These are phyloP conservation scores for Mikania micrantha DNA, from an alignment of 129 eudicot species.

Conservation along the genomic window DNA sequence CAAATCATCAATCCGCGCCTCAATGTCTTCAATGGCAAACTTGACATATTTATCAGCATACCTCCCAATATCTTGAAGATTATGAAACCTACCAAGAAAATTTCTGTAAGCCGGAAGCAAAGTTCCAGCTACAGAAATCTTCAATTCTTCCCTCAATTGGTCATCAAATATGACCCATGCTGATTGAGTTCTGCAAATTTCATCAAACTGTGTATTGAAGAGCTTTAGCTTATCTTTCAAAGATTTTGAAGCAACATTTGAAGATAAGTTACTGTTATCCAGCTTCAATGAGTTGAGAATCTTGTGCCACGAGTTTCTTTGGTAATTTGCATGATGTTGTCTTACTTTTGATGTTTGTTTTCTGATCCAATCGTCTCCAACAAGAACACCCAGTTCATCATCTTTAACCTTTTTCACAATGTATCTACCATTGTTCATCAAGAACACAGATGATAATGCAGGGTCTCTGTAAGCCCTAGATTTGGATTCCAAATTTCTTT, in stretches of 20 bases:
- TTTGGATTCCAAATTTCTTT: constrained; percentile 79
- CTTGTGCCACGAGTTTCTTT: constrained; percentile 84
- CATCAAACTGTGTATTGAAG: constrained; percentile 71
- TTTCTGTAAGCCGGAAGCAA: constrained; percentile 70
- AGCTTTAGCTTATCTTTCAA: constrained; percentile 70
- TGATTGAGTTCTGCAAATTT: constrained; percentile 55
- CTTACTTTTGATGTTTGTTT: constrained; percentile 73
- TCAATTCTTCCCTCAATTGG: constrained; percentile 72
- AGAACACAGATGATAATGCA: constrained; percentile 64
- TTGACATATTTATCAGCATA: constrained; percentile 74
- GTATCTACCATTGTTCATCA: constrained; percentile 94
- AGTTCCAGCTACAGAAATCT: constrained; percentile 49
- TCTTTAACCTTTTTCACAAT: constrained; percentile 80
- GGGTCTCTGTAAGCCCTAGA: constrained; percentile 70
- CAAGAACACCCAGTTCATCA: constrained; percentile 59
- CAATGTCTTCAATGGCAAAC: constrained; percentile 61
- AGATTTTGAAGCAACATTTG: constrained; percentile 41
- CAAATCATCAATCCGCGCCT: constrained; percentile 61
- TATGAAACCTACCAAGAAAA: constrained; percentile 62
- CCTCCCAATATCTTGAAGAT: constrained; percentile 50
- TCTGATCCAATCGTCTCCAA: constrained; percentile 92
- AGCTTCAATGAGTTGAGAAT: constrained; percentile 60
- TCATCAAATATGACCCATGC: constrained; percentile 85
- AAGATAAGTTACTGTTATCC: constrained; percentile 41
- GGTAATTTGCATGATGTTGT: constrained; percentile 74